These are phyloP conservation scores for Byssoonygena ceratinophila DNA, from an alignment of 2,329 filamentous ascomycete genomes.

Conservation along the genomic window DNA sequence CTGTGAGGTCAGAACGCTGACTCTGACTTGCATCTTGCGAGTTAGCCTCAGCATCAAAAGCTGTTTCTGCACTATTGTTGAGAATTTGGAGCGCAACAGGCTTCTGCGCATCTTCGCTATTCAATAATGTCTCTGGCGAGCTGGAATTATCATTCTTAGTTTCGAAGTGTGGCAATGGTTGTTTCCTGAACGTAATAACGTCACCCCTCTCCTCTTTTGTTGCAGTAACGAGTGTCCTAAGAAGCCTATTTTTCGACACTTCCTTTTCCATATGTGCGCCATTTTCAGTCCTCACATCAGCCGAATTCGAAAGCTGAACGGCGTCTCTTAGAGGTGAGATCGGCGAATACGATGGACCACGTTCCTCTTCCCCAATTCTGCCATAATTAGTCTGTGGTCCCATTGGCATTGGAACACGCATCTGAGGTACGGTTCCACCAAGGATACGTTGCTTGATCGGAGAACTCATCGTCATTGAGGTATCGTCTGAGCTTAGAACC, in stretches of 20 bases:
- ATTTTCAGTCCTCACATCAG: background rate
- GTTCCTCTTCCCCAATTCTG: background rate
- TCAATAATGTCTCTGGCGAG: too few species aligned
- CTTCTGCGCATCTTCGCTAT: background rate
- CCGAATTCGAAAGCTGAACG: background rate
- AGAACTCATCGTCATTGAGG: background rate
- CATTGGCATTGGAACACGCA: background rate
- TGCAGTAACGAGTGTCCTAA: background rate
- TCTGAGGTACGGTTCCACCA: too few species aligned
- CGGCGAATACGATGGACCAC: constrained; percentile 9
- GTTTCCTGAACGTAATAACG: background rate
- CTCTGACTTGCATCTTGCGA: background rate
- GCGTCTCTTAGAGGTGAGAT: background rate
- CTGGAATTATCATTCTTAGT: too few species aligned
- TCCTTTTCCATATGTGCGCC: background rate
- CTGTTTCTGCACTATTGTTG: background rate
- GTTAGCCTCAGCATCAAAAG: background rate
- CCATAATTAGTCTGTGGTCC: background rate
- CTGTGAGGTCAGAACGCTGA: background rate
- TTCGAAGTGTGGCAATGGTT: background rate
- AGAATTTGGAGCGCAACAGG: background rate
- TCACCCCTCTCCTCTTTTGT: background rate
- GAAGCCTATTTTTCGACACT: background rate
- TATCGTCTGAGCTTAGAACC: background rate
- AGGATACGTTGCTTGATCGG: background rate